Evolutionary conservation across 2,329 filamentous ascomycete species (phyloP).

Genomic region (Monosporascus sp.): DNA sequence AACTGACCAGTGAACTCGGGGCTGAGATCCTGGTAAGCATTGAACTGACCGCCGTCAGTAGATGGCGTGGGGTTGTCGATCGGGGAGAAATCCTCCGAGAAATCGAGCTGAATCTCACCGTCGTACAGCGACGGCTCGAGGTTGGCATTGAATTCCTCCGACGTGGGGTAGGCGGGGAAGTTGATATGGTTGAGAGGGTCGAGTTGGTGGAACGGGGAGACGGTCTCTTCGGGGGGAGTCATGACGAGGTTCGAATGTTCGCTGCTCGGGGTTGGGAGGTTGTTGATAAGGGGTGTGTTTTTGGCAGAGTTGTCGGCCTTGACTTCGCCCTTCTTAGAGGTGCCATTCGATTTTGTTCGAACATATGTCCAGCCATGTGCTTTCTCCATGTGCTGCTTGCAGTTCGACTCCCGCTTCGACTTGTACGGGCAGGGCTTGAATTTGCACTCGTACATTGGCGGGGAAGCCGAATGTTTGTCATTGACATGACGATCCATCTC

Average conservation of each 20-base stretch:
- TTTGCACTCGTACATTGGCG: conserved; percentile 76
- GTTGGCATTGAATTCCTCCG: conserved; percentile 39
- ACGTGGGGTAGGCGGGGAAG: conserved; percentile 44
- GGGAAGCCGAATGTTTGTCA: conserved; percentile 83
- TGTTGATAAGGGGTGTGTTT: conserved; percentile 54
- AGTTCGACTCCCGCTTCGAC: conserved; percentile 93
- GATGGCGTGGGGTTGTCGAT: conserved; percentile 47
- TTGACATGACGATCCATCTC: conserved; percentile 94
- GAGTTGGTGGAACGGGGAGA: conserved; percentile 21
- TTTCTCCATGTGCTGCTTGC: conserved; percentile 99
- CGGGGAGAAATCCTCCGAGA: conserved; percentile 35
- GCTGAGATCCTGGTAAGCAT: conserved; percentile 54
- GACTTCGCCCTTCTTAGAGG: conserved; percentile 56
- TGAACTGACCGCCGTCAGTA: conserved; percentile 42
- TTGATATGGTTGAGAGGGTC: conserved; percentile 26
- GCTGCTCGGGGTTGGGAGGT: conserved; percentile 57
- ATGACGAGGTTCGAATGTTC: conserved; percentile 48
- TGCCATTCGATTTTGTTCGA: conserved; percentile 68
- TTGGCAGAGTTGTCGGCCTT: conserved; percentile 43
- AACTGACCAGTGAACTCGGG: conserved; percentile 56
- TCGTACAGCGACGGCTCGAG: conserved; percentile 35
- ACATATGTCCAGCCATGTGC: conserved; percentile 87
- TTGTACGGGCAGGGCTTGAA: conserved; percentile 85
- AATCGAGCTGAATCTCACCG: conserved; percentile 32
- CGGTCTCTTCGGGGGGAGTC: conserved; percentile 51